Evolutionary conservation across 2,329 filamentous ascomycete species (phyloP), one percentile per base, ranked within the genome.

Genomic region (Neodidymelliopsis sp.): DNA sequence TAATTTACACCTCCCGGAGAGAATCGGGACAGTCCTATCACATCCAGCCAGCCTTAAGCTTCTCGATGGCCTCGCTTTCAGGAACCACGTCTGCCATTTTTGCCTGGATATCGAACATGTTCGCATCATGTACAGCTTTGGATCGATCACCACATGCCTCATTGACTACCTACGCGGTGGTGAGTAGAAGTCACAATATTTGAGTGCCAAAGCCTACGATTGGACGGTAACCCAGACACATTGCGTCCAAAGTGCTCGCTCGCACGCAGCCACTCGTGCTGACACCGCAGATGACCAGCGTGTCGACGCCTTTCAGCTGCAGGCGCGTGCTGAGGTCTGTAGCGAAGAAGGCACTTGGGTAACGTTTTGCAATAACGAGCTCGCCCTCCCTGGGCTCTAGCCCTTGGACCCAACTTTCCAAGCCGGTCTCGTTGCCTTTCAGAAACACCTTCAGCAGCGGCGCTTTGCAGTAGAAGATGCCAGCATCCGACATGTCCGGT

Each of bases 261-360:
- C 77, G 67, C 40, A 79, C 76, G 55, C 77, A 79, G 1, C 77
- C 77, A 49, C 71, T 75, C 11, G 76, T 79, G 61, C 75, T 77
- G 30, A 79, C 77, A 13, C 77, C 77, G 52, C 76, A 78, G 12
- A 80, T 63, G 6, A 79, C 74, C 16, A 78, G 57, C 6, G 75
- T 77, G 50, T 79, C 75, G n/a, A 75, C 63, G 20, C 66, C 66
- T 37, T 70, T 60, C 4, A 74, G 50, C 15, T 69, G 67, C 24
- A 79, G 65, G 28, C 75, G 67, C 1, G 72, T 72, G 18, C 70
- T 69, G 28, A 79, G 67, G 6, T 74, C 70, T 18, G 77, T 79
- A 11, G 74, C 76, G 49, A 79, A 77, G 59, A 79, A 78, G 1
- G 73, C 75, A 44, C 71, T 75, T 7, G 76, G 67, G 56, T 76